These are phyloP conservation scores for Pseudisothecium myosuroides DNA, from an alignment of 225 moss, liverwort and hornwort genomes.

Conservation along the genomic window DNA sequence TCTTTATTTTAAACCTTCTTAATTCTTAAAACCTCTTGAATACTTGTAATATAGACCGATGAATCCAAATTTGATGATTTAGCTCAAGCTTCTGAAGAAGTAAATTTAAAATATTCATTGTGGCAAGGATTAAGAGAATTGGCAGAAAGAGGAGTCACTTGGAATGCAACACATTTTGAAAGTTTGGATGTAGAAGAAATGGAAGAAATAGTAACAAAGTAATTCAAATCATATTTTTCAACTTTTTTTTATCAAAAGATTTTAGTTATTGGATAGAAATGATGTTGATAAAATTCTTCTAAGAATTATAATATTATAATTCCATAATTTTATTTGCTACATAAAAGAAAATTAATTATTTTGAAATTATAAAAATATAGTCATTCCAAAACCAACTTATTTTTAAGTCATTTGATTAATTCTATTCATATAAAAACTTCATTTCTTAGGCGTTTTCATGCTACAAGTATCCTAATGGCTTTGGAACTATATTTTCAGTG, in stretches of 20 bases:
- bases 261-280: neutral
- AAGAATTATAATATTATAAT: neutral
- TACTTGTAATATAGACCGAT: slow-evolving; percentile 11
- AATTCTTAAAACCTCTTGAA: neutral
- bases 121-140: slow-evolving; percentile 74
- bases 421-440: no score
- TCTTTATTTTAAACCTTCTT: no score
- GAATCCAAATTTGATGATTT: slow-evolving; percentile 83
- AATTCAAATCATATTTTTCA: neutral
- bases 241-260: no score
- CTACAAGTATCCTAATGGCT: neutral
- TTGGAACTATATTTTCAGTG: neutral
- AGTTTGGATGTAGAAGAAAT: slow-evolving; percentile 64
- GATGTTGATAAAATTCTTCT: fast-evolving
- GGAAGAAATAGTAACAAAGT: slow-evolving; percentile 72
- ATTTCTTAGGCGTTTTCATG: neutral
- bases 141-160: slow-evolving; percentile 35
- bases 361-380: neutral
- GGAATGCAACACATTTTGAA: slow-evolving; percentile 90
- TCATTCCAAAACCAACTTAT: neutral
- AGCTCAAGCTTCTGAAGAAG: slow-evolving; percentile 81
- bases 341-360: no score
- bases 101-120: slow-evolving; percentile 50
- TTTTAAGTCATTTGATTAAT: no score
- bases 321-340: no score